Base-by-base conservation (phyloP, 768 basidiomycete species). In the Leucocoprinus leucothites region DNA sequence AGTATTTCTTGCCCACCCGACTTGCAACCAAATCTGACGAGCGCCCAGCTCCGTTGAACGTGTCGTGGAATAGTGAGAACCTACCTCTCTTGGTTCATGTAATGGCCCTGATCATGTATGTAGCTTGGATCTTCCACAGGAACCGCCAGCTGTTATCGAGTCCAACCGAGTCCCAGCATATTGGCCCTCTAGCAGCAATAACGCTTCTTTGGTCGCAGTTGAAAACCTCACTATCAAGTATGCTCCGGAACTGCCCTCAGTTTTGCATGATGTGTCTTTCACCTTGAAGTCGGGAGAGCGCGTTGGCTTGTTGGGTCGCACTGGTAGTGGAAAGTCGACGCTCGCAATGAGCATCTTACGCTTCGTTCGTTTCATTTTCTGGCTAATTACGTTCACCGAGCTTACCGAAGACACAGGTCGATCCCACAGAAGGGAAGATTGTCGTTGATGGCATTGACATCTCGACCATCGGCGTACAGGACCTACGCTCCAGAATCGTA, bases 361-460 rank as follows among this genome's bases (percentile, higher is more conserved):
- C 60, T 94, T 95, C 62, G 86, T 87, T 61, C 51, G 84, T 74
- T 19, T n/a, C 42, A 40, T 38, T 21, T 53, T 48, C 35, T 48
- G n/a, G 1, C 6, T 28, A 36, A 19, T 48, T 11, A 13, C 14
- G 42, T n/a, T n/a, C n/a, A n/a, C n/a, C n/a, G n/a, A n/a, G n/a
- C n/a, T n/a, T n/a, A n/a, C n/a, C n/a, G n/a, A n/a, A n/a, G n/a
- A n/a, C n/a, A n/a, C 54, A 86, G 84, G 82, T 86, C 16, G 93
- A 96, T 64, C 91, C 94, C 1, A 71, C 77, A 2, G 73, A 72
- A 14, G 94, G 94, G 0, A 78, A 77, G 21, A 93, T 97, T 48
- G 26, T 89, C 44, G 85, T 96, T 18, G 94, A 94, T 58, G 94
- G 92, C 3, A 86, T 95, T 56, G 93, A 95, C 63, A 91, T 94